Evolutionary conservation across 495 filamentous ascomycete genomes (phyloP).

Genomic region (Penicillium diatomitis): DNA sequence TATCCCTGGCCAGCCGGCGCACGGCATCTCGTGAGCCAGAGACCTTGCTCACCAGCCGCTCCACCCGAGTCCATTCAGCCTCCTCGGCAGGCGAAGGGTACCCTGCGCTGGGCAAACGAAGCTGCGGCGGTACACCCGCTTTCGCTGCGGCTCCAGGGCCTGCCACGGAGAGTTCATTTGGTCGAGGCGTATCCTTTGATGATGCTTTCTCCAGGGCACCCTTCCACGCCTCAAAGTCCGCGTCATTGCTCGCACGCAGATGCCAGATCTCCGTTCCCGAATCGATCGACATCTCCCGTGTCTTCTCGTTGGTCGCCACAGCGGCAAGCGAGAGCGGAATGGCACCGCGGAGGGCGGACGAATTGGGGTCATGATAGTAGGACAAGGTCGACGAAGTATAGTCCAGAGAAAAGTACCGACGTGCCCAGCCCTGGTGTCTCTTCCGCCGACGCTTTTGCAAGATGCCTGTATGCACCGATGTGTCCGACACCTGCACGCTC

Average conservation of each 20-base stretch:
- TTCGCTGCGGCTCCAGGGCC: no score
- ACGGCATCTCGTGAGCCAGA: constrained; percentile 85
- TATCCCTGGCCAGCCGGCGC: constrained; percentile 71
- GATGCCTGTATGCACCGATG: constrained; percentile 59
- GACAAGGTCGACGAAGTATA: constrained; percentile 85
- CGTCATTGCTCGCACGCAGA: constrained; percentile 68
- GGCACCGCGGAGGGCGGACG: constrained; percentile 78
- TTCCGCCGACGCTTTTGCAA: constrained; percentile 85
- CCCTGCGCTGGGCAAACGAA: constrained; percentile 21
- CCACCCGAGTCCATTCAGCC: constrained; percentile 74
- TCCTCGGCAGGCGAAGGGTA: constrained; percentile 48
- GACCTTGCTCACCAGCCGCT: constrained; percentile 70
- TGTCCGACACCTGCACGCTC: constrained; percentile 19
- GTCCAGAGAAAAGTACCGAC: constrained; percentile 90
- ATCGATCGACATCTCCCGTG: constrained; percentile 89
- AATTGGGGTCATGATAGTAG: constrained; percentile 91
- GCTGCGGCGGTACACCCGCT: constrained; percentile 15
- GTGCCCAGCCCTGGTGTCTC: constrained; percentile 85
- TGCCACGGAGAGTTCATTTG: constrained; percentile 4
- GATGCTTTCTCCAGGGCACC: constrained; percentile 73
- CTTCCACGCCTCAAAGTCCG: constrained; percentile 83
- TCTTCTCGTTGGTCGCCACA: constrained; percentile 75
- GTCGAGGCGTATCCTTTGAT: constrained; percentile 20
- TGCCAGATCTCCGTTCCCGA: constrained; percentile 97
- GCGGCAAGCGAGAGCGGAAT: constrained; percentile 88